Evolutionary conservation across 257 asterid genomes (phyloP).

Genomic region (Capsicum rhomboideum): DNA sequence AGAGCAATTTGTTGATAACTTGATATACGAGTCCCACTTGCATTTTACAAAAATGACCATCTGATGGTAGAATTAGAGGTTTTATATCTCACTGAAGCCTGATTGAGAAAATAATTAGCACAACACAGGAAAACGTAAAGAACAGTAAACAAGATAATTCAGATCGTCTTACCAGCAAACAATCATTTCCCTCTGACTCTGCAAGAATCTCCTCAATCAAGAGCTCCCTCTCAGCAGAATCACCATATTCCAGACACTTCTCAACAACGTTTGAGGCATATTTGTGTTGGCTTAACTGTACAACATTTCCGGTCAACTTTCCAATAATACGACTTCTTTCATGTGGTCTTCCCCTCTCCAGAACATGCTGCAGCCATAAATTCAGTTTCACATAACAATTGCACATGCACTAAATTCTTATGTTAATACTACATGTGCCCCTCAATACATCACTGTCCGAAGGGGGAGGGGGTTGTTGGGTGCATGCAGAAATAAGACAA

Average conservation of each 20-base stretch:
- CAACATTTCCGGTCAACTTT: conserved; percentile 56
- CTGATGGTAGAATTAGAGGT: neutral
- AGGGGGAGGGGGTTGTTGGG: neutral
- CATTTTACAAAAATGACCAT: neutral
- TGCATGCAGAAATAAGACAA: neutral
- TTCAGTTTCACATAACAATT: neutral
- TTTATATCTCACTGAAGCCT: neutral
- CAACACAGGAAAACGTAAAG: neutral
- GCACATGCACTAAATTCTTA: neutral
- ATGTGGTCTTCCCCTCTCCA: conserved; percentile 65
- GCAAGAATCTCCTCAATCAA: conserved; percentile 70
- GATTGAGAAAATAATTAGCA: neutral
- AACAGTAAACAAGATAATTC: neutral
- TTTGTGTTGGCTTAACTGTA: conserved; percentile 77
- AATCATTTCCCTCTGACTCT: conserved; percentile 54
- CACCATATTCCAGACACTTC: conserved; percentile 67
- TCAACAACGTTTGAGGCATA: conserved; percentile 87
- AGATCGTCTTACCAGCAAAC: conserved; percentile 42
- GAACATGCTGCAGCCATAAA: conserved; percentile 48
- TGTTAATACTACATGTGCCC: neutral
- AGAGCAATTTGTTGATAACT: neutral
- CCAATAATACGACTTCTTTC: conserved; percentile 61
- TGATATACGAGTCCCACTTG: neutral
- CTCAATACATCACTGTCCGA: neutral
- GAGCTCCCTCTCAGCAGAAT: conserved; percentile 40